phyloP scores from a whole-genome alignment of 768 basidiomycete genomes.

The Suillus clintonianus region DNA sequence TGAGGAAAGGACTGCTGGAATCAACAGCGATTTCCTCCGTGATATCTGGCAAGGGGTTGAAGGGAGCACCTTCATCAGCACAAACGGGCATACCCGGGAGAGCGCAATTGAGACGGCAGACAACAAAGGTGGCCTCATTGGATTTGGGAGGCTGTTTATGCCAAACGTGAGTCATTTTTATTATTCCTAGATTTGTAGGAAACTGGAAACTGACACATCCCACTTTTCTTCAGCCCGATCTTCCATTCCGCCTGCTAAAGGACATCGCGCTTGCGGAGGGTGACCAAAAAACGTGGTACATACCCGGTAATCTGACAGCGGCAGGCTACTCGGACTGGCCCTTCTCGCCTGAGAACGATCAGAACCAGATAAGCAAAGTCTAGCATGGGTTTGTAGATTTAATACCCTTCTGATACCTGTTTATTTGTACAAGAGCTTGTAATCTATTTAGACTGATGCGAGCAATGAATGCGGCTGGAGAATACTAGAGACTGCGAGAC shows the following conservation, averaged over 20 bases:
- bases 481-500: too few relatives aligned
- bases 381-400: not conserved
- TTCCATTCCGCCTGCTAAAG: slow-evolving; percentile 29
- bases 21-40: slow-evolving; percentile 46
- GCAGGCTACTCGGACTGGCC: slow-evolving; percentile 33
- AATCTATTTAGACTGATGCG: too few relatives aligned
- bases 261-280: slow-evolving; percentile 19
- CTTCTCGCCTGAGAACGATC: slow-evolving; percentile 15
- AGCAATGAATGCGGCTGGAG: too few relatives aligned
- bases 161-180: slow-evolving; percentile 37
- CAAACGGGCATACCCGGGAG: slow-evolving; percentile 47
- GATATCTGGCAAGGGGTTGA: slow-evolving; percentile 41
- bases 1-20: slow-evolving; percentile 10
- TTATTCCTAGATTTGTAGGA: not conserved
- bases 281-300: slow-evolving; percentile 24
- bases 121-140: slow-evolving; percentile 31
- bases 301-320: slow-evolving; percentile 21
- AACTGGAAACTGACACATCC: not conserved
- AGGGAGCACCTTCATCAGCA: slow-evolving; percentile 39
- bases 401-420: too few relatives aligned
- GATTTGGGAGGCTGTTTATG: slow-evolving; percentile 40
- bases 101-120: slow-evolving; percentile 40
- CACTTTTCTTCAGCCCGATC: slow-evolving; percentile 26
- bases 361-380: not conserved
- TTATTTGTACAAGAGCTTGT: too few relatives aligned